Conservation (phyloP, 202 grass and related monocot species). For the Carex sylvatica region DNA sequence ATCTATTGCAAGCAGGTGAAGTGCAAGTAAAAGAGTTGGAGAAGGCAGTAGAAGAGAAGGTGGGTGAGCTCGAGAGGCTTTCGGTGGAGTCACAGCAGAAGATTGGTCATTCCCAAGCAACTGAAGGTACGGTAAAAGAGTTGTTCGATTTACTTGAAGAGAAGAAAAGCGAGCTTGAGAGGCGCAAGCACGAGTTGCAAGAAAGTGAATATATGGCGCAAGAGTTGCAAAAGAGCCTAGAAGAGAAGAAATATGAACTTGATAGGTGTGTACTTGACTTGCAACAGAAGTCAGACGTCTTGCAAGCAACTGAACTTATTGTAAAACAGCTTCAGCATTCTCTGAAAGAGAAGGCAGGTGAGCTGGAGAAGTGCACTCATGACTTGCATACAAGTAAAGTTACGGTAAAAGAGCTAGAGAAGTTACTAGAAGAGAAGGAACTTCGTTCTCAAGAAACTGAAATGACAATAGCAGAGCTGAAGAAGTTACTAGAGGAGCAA, state of each 20-base stretch:
- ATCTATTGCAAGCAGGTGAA: slow-evolving; percentile 65
- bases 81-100: slow-evolving; percentile 56
- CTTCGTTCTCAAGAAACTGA: slow-evolving; percentile 60
- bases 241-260: slow-evolving; percentile 64
- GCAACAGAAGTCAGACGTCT: slow-evolving; percentile 58
- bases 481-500: slow-evolving; percentile 56
- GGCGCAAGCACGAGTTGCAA: slow-evolving; percentile 48
- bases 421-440: slow-evolving; percentile 53
- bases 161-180: slow-evolving; percentile 57
- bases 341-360: slow-evolving; percentile 56
- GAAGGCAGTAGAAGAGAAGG: slow-evolving; percentile 55
- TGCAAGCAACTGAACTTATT: slow-evolving; percentile 59
- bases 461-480: slow-evolving; percentile 54
- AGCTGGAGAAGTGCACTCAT: slow-evolving; percentile 65
- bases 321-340: slow-evolving; percentile 51
- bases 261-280: slow-evolving; percentile 53
- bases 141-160: slow-evolving; percentile 57
- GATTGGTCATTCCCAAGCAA: slow-evolving; percentile 53
- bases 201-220: slow-evolving; percentile 21
- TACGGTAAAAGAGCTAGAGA: slow-evolving; percentile 30
- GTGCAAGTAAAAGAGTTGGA: slow-evolving; percentile 55
- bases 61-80: slow-evolving; percentile 58
- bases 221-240: slow-evolving; percentile 62
- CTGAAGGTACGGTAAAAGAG: slow-evolving; percentile 21
- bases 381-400: slow-evolving; percentile 53